Conservation (phyloP, 2,329 filamentous ascomycete species). For the Xylariaceae sp. region DNA sequence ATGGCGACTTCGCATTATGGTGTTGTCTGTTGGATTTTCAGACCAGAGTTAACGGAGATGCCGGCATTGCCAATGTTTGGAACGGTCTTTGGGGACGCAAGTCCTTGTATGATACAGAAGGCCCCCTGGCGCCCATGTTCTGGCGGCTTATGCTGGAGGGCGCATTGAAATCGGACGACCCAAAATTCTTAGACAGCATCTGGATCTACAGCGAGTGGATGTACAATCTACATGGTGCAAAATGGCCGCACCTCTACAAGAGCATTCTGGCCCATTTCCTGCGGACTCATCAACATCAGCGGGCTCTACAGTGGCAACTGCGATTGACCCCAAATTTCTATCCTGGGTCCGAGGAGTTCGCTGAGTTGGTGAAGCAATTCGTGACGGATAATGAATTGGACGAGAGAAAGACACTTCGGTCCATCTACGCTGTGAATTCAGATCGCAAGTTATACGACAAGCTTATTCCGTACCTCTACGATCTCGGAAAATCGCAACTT, state of each 20-base stretch:
- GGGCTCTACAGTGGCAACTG: conserved; percentile 44
- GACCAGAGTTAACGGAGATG: conserved; percentile 24
- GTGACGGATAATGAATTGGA: conserved; percentile 32
- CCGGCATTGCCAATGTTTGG: conserved; percentile 25
- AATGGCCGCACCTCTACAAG: conserved; percentile 49
- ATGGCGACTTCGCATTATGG: conserved; percentile 27
- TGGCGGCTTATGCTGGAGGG: conserved; percentile 29
- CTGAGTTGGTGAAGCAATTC: conserved; percentile 36
- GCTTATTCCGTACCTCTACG: conserved; percentile 47
- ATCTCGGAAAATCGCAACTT: conserved; percentile 37
- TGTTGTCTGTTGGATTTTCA: conserved; percentile 26
- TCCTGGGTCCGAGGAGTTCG: conserved; percentile 37
- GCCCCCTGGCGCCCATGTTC: conserved; percentile 21
- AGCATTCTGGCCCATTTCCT: conserved; percentile 42
- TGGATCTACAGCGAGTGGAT: conserved; percentile 41
- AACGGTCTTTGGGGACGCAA: conserved; percentile 29
- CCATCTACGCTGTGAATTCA: conserved; percentile 40
- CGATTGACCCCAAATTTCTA: conserved; percentile 39
- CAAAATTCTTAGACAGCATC: conserved; percentile 29
- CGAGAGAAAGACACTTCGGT: conserved; percentile 36
- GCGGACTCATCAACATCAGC: conserved; percentile 30
- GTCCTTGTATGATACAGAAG: conserved; percentile 20
- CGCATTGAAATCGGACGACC: conserved; percentile 26
- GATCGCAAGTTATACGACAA: conserved; percentile 45
- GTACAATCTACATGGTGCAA: conserved; percentile 29